Conservation (phyloP, 2,329 filamentous ascomycete genomes). For the Aspergillus sclerotialis region DNA sequence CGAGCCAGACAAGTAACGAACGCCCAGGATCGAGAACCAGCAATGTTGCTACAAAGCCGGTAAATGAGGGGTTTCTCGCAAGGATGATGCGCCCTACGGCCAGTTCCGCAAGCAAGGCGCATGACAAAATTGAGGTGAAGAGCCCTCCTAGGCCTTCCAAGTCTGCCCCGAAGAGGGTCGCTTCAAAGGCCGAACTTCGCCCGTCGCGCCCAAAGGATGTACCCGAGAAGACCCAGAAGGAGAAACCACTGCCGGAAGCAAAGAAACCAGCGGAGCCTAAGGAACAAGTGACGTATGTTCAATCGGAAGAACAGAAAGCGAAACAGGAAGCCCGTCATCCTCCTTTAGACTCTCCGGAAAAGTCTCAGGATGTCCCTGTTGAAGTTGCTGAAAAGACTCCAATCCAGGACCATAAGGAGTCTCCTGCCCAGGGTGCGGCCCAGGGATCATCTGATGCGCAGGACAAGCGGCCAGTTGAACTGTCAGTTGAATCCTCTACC, state of each 20-base stretch:
- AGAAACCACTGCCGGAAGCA: constrained; percentile 9
- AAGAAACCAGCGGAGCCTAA: neutral
- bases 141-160: constrained; percentile 28
- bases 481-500: no score
- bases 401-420: no score
- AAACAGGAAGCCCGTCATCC: neutral
- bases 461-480: no score
- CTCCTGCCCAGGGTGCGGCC: no score
- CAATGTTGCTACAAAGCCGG: constrained; percentile 27
- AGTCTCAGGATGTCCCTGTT: neutral
- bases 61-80: constrained; percentile 42
- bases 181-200: constrained; percentile 17
- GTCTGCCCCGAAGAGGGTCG: constrained; percentile 15
- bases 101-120: constrained; percentile 43
- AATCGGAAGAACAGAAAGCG: constrained; percentile 4
- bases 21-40: constrained; percentile 37
- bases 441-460: no score
- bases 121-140: constrained; percentile 39
- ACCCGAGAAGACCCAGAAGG: constrained; percentile 12
- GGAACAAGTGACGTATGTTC: constrained; percentile 1
- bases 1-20: constrained; percentile 23
- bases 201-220: constrained; percentile 10
- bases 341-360: neutral
- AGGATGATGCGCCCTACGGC: constrained; percentile 48
- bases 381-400: constrained; percentile 1